Conservation (phyloP, 2,329 filamentous ascomycete genomes). For the Canariomyces notabilis region DNA sequence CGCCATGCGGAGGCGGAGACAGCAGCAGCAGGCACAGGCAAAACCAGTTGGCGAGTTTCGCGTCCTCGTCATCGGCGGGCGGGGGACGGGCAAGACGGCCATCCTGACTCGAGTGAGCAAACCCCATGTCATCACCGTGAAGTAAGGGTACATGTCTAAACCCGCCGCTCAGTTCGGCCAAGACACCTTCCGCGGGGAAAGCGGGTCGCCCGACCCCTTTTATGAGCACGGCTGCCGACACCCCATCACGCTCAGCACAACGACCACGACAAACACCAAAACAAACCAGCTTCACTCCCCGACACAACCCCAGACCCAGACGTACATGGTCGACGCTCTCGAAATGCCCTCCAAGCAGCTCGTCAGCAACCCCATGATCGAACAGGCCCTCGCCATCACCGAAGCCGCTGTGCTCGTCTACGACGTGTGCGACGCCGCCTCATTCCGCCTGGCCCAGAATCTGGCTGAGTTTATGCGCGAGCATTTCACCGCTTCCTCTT, state of each 20-base stretch:
- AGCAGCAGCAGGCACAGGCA: constrained; percentile 4
- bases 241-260: constrained; percentile 30
- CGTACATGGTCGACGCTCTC: constrained; percentile 34
- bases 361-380: constrained; percentile 30
- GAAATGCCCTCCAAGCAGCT: constrained; percentile 34
- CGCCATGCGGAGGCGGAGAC: constrained; percentile 4
- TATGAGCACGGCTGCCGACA: constrained; percentile 32
- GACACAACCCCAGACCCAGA: constrained; percentile 1
- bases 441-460: constrained; percentile 26
- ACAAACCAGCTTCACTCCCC: not conserved
- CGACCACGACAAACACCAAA: not conserved
- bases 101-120: constrained; percentile 33
- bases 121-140: not conserved
- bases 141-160: constrained; percentile 1
- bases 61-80: constrained; percentile 36
- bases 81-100: constrained; percentile 39
- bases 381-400: constrained; percentile 36
- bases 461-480: constrained; percentile 27
- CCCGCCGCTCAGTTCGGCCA: constrained; percentile 30
- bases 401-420: constrained; percentile 37
- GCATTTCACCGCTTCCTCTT: constrained; percentile 5
- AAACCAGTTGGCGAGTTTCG: constrained; percentile 34
- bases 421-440: constrained; percentile 27
- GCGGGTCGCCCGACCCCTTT: constrained; percentile 22
- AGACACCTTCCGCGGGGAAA: constrained; percentile 27